Percentiles rank a stretch among this genome's conserved stretches.
phyloP scores from a whole-genome alignment of 2,329 filamentous ascomycete species.

The Juglanconis oblonga region DNA sequence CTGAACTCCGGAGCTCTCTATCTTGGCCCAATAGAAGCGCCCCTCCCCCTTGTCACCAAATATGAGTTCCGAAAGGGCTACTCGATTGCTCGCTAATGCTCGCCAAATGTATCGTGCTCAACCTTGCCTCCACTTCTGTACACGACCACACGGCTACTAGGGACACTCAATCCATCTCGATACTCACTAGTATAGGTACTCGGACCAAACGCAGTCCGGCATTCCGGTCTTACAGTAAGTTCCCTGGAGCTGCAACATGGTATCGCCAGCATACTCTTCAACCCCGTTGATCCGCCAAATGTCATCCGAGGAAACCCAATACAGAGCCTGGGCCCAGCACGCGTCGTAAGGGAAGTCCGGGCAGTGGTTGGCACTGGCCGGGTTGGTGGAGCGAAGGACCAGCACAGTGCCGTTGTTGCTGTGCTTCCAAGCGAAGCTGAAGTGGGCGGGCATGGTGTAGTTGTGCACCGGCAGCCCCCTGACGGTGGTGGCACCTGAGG shows the following conservation, averaged over 20 bases:
- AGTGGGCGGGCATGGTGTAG: neutral
- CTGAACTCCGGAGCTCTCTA: no score
- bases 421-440: slow-evolving; percentile 8
- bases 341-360: slow-evolving; percentile 5
- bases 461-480: neutral
- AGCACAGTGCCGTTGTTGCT: slow-evolving; percentile 1
- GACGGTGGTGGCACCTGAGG: neutral
- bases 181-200: slow-evolving; percentile 7
- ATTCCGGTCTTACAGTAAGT: slow-evolving; percentile 11
- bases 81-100: no score
- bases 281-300: neutral
- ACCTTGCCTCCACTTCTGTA: no score
- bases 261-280: neutral
- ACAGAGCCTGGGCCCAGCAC: slow-evolving; percentile 12
- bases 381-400: slow-evolving; percentile 8
- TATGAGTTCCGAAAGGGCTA: no score
- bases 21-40: no score
- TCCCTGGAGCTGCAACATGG: neutral
- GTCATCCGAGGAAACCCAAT: neutral
- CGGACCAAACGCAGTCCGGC: slow-evolving; percentile 9
- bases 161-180: no score
- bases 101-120: no score
- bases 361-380: slow-evolving; percentile 2
- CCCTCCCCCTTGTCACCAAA: no score
- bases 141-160: no score